Conservation (phyloP, 75 land plant species). For the Cupressus sempervirens region DNA sequence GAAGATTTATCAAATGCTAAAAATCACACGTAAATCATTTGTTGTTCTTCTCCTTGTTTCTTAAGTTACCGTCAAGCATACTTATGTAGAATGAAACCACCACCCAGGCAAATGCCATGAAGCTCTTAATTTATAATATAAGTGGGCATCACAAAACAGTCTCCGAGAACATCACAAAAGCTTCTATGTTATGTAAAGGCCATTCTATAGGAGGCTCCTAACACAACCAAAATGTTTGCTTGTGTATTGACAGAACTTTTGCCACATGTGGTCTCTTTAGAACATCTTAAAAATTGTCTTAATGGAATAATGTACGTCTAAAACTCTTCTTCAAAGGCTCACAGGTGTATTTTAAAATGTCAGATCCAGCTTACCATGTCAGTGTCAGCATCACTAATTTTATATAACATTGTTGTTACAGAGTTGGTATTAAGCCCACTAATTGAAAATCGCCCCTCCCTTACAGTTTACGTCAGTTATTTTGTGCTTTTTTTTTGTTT, state of each 20-base stretch:
- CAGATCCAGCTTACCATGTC: neutral
- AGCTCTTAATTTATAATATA: no score
- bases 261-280: neutral
- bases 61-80: no score
- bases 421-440: neutral
- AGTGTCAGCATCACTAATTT: neutral
- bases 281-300: neutral
- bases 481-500: neutral
- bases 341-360: neutral
- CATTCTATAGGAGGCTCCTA: neutral
- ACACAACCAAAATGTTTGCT: neutral
- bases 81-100: neutral
- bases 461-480: neutral
- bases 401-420: neutral
- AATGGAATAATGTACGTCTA: neutral
- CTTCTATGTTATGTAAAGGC: neutral
- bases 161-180: neutral
- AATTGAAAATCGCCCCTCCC: neutral
- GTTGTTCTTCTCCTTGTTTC: neutral
- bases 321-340: neutral
- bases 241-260: neutral
- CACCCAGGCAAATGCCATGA: neutral
- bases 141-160: neutral
- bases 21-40: neutral
- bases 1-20: neutral